Evolutionary conservation across 2,329 filamentous ascomycete genomes (phyloP), one percentile per base, ranked within the genome.

Genomic region (Aspergillus sp.): DNA sequence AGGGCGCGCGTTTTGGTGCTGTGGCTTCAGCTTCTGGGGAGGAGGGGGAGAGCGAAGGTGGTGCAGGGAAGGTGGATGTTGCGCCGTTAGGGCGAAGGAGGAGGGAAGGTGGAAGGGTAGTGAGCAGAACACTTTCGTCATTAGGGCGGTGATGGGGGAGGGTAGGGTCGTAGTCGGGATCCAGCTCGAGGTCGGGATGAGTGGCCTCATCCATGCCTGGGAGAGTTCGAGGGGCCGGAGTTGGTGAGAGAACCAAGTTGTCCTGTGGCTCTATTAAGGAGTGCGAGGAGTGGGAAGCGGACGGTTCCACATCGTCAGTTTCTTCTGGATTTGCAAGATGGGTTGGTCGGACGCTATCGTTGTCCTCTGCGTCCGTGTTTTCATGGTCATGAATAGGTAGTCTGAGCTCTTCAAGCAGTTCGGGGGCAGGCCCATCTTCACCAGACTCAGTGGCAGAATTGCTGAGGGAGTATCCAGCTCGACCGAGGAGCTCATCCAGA

Each of bases 111-210:
- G 62, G 72, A 49, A 66, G 73, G 19, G 33, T 31, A 3, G 46
- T 71, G 60, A 61, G 59, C 49, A 35, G 56, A 31, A n/a, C 55
- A 15, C 33, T 41, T 8, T 68, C 64, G 43, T 71, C 69, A 57
- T 79, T 70, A 4, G 78, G 79, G 45, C 78, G 75, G 63, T 77
- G 71, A 50, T 81, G 79, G 19, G 79, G 78, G 4, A 81, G 71
- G 7, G 77, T 80, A 25, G 79, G 76, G 59, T 81, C 77, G 51
- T 67, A 67, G 33, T 64, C 41, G 39, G 61, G 23, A 6, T 56
- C 51, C 17, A 52, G 31, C 25, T 57, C 48, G 25, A 55, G 37
- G 19, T 57, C 35, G 33, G 61, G 23, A 7, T 31, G 27, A 31
- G 27, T 45, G n/a, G 47, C 44, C n/a, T 61, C 57, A 47, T 61